Conservation (phyloP, 768 basidiomycete genomes). For the Macrolepiota albuminosa region DNA sequence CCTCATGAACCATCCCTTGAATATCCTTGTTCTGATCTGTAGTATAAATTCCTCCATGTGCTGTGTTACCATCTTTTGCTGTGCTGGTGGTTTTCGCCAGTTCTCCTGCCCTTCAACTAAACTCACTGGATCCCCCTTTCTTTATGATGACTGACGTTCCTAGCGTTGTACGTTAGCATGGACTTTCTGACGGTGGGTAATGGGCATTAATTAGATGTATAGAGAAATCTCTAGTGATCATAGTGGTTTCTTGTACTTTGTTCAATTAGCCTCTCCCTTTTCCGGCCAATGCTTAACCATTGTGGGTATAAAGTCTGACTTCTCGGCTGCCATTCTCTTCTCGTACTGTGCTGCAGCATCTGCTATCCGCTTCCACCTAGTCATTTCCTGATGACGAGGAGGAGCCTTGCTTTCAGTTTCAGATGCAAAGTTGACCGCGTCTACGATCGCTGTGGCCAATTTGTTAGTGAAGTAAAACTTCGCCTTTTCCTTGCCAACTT, state of each 20-base stretch:
- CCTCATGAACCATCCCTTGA: conserved; percentile 1
- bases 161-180: not conserved
- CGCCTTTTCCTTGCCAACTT: conserved; percentile 26
- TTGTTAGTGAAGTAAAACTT: conserved; percentile 41
- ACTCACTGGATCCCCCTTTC: not conserved
- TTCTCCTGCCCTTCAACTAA: not conserved
- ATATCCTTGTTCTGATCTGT: conserved; percentile 3
- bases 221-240: conserved; percentile 5
- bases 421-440: conserved; percentile 33
- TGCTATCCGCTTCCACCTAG: conserved; percentile 25
- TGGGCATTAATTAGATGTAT: conserved; percentile 1
- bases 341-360: conserved; percentile 14
- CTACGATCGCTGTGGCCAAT: conserved; percentile 40
- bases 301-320: conserved; percentile 16
- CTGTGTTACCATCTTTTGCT: conserved; percentile 3
- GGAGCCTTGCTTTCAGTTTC: conserved; percentile 16
- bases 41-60: conserved; percentile 6
- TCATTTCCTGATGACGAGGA: conserved; percentile 17
- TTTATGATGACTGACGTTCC: conserved; percentile 10
- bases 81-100: conserved; percentile 5
- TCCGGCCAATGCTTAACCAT: conserved; percentile 1
- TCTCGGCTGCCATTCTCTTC: not conserved
- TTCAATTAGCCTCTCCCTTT: conserved; percentile 6
- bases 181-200: conserved; percentile 2
- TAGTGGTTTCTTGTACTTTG: conserved; percentile 8